These are phyloP conservation scores for Monosporascus sp. DNA, from an alignment of 2,329 filamentous ascomycete species.

Conservation along the genomic window DNA sequence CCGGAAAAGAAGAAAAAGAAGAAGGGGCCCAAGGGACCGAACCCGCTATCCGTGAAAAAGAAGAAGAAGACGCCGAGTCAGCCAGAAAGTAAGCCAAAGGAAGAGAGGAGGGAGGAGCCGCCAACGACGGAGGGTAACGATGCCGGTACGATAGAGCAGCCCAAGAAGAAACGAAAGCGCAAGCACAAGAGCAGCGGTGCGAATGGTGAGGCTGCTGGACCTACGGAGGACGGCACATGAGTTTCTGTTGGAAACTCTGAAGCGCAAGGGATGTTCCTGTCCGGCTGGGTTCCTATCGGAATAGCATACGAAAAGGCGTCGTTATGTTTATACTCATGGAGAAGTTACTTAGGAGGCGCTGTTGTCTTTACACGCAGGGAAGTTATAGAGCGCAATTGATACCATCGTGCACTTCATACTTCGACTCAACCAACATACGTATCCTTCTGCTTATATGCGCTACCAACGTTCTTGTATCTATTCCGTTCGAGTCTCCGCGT, in stretches of 20 bases:
- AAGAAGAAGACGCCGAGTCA: conserved; percentile 42
- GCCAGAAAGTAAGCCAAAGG: conserved; percentile 15
- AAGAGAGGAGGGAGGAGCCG: conserved; percentile 11
- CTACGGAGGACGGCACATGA: not conserved
- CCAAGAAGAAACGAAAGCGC: conserved; percentile 18
- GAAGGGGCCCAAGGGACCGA: conserved; percentile 62
- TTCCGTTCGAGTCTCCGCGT: too few relatives aligned
- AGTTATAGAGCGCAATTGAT: too few relatives aligned
- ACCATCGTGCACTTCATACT: too few relatives aligned
- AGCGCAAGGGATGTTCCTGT: not conserved
- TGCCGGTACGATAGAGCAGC: not conserved
- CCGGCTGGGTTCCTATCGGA: too few relatives aligned
- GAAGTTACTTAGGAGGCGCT: not conserved
- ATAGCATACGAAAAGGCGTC: too few relatives aligned
- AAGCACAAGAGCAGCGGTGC: conserved; percentile 19
- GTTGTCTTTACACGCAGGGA: too few relatives aligned
- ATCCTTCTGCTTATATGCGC: too few relatives aligned
- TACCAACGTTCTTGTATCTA: too few relatives aligned
- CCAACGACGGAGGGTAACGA: conserved; percentile 1
- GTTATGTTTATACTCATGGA: too few relatives aligned
- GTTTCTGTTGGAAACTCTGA: not conserved
- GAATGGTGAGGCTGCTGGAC: conserved; percentile 1
- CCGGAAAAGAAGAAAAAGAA: conserved; percentile 47
- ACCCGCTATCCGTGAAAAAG: conserved; percentile 68
- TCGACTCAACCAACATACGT: too few relatives aligned